Evolutionary conservation across 169 alveolate genomes (phyloP), one percentile per base, ranked within the genome.

Genomic region (Cyclospora cayetanensis): DNA sequence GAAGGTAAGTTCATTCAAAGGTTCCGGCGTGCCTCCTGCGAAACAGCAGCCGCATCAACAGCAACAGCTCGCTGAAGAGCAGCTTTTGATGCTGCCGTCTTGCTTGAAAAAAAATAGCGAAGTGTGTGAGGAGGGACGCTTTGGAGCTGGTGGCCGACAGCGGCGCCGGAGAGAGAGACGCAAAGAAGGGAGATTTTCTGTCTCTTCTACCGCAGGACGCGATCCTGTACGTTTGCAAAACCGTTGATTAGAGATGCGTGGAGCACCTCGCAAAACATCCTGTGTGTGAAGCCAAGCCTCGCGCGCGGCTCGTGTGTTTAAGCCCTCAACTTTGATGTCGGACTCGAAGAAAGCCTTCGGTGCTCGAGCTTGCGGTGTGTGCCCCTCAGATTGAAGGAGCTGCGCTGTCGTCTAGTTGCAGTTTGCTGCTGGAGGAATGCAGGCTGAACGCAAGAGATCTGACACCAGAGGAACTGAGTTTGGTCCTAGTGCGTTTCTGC

Each of bases 161-260:
- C 53, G 84, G 35, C 84, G 84, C 37, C 46, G 84, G 53, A 35
- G 84, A 22, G 84, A 72, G 41, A 72, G 52, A 25, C 50, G 84
- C 63, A 72, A 72, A 37, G 84, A 72, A 39, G 53, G 63, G 20
- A 12, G 60, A 43, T 39, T 25, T 43, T 72, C 84, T 39, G 84
- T 72, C 1, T 42, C 84, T 9, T 2, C 20, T 20, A 18, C 72
- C n/a, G 0, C 42, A 60, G 31, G 72, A n/a, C 15, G 18, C 15
- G 72, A 60, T 12, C 27, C 7, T 12, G 1, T 60, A 12, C 18
- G n/a, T 60, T 60, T n/a, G n/a, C n/a, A n/a, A n/a, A n/a, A n/a
- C n/a, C n/a, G n/a, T n/a, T n/a, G n/a, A n/a, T n/a, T n/a, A n/a
- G n/a, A n/a, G n/a, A n/a, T n/a, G n/a, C n/a, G n/a, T n/a, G n/a